Evolutionary conservation across 2,329 filamentous ascomycete species (phyloP), one percentile per base, ranked within the genome.

Genomic region (Proliferodiscus dingleyae): DNA sequence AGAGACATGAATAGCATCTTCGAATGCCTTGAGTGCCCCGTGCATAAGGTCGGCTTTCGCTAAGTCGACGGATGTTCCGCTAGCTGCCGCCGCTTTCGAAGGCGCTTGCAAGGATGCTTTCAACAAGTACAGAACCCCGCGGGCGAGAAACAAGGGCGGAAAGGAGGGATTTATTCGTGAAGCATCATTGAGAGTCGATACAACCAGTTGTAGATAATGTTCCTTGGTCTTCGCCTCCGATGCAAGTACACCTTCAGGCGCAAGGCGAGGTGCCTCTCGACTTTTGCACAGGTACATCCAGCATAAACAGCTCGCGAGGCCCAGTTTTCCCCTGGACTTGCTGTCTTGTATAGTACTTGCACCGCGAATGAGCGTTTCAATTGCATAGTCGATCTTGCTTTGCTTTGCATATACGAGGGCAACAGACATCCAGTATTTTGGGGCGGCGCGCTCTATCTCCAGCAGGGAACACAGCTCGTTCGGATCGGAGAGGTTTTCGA

Each of bases 351-450:
- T 73, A 13, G 80, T 81, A 24, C 71, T 68, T 46, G 83, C 67
- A 28, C 81, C 82, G 62, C 82, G 81, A 40, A 83, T 80, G 56
- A 85, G 71, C 71, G 84, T 83, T 66, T 85, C 81, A 58, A 85
- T 84, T 46, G 81, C 80, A 69, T 93, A 87, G 63, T 96, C 90
- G 51, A 93, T 80, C 70, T 95, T 95, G 62, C 85, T 83, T 69
- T 95, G 89, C 71, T 97, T 98, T 32, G 93, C 91, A 63, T 98
- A 98, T 38, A 91, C 91, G 48, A 97, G 77, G 34, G 94, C 87
- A 55, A 97, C 93, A n/a, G 89, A 91, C 75, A 98, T 91, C 94
- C 94, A 98, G 58, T 94, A 94, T 41, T 84, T 88, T 60, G 91
- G 89, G 29, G 88, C 85, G 13, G 89, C 90, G 61, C 85, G 83